phyloP scores from a whole-genome alignment of 2,329 filamentous ascomycete species.

The Neonectria faginata region DNA sequence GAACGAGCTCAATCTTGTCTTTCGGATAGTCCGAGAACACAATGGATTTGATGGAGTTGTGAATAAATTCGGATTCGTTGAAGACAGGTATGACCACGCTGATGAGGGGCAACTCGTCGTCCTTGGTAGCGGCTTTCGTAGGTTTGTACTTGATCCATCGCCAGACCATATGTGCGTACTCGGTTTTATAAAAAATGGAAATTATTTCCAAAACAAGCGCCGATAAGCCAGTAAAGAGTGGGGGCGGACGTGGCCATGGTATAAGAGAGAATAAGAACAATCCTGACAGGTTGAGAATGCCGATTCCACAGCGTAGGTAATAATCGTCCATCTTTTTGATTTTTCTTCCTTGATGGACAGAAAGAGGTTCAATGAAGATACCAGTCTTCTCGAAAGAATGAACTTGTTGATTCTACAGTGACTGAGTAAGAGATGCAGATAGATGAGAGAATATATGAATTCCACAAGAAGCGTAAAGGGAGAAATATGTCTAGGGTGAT shows the following conservation, averaged over 20 bases:
- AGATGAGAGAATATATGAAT: not conserved
- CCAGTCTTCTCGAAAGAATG: not conserved
- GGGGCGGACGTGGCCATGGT: constrained; percentile 17
- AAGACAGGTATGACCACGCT: constrained; percentile 18
- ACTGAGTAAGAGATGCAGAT: not conserved
- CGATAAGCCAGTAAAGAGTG: constrained; percentile 11
- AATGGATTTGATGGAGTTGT: constrained; percentile 14
- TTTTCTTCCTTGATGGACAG: not conserved
- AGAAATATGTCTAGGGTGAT: constrained; percentile 3
- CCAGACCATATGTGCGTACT: constrained; percentile 14
- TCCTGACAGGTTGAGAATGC: constrained; percentile 12
- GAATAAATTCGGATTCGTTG: constrained; percentile 20
- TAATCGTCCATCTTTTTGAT: constrained; percentile 5
- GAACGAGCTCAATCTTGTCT: constrained; percentile 14
- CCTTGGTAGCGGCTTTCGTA: not conserved
- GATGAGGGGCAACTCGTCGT: constrained; percentile 7
- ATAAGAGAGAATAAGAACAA: constrained; percentile 14
- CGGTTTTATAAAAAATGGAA: constrained; percentile 2
- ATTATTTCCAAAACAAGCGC: constrained; percentile 11
- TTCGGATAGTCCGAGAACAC: constrained; percentile 16
- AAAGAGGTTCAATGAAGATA: not conserved
- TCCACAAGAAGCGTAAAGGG: not conserved
- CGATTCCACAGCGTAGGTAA: constrained; percentile 7
- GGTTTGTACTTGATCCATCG: constrained; percentile 15
- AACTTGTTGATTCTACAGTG: not conserved